Conservation (phyloP, 768 basidiomycete species). For the Leccinum olivaceopallidum region DNA sequence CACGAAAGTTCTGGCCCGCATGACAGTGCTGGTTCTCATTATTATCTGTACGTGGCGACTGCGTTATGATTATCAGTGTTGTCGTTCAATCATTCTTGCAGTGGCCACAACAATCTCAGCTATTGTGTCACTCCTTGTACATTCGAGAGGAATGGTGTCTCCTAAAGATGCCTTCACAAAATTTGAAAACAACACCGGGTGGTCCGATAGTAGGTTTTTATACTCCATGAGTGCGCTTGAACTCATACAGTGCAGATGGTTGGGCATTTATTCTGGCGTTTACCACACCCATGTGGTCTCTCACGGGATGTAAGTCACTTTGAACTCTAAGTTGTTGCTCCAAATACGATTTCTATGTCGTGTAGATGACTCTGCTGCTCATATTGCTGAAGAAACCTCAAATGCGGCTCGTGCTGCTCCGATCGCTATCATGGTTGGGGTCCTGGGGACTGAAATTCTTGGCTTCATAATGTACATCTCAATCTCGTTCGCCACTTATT, state of each 20-base stretch:
- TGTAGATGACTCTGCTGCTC: conserved; percentile 48
- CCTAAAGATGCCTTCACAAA: conserved; percentile 21
- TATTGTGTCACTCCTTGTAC: conserved; percentile 19
- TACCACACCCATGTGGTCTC: conserved; percentile 28
- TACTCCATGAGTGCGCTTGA: no score
- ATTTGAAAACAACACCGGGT: conserved; percentile 29
- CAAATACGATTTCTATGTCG: neutral
- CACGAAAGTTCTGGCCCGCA: conserved; percentile 25
- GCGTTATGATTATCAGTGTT: neutral
- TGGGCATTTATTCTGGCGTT: conserved; percentile 30
- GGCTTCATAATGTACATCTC: conserved; percentile 46
- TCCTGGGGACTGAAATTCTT: conserved; percentile 39
- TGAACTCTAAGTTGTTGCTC: neutral
- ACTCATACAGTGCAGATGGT: conserved; percentile 13
- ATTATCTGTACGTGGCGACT: conserved; percentile 15
- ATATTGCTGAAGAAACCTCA: conserved; percentile 47
- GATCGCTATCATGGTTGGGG: conserved; percentile 45
- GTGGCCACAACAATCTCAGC: conserved; percentile 22
- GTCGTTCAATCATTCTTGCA: conserved; percentile 1
- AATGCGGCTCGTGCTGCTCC: conserved; percentile 45
- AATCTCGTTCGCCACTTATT: conserved; percentile 43
- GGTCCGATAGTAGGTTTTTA: conserved; percentile 18
- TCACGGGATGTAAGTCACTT: conserved; percentile 23
- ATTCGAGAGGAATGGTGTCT: conserved; percentile 19
- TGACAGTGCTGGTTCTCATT: conserved; percentile 17